These are phyloP conservation scores for Funneliformis mosseae DNA, from an alignment of 192 early-diverging fungal genomes.

Conservation along the genomic window DNA sequence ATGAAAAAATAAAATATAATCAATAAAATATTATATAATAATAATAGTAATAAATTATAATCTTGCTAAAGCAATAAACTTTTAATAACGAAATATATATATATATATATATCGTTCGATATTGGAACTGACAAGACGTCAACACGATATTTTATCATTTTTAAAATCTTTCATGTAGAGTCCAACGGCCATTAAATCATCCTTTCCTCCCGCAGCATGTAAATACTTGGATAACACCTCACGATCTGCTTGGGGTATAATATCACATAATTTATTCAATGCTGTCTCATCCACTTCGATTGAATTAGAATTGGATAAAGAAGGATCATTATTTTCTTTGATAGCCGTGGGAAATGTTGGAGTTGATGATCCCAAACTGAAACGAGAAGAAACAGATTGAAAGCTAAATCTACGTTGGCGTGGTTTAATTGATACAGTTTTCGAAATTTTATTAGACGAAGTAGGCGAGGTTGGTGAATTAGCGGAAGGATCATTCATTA, in stretches of 20 bases:
- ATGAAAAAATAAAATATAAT: no score
- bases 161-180: slow-evolving; percentile 35
- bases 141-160: background rate
- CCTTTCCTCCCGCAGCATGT: slow-evolving; percentile 22
- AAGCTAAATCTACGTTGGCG: slow-evolving; percentile 33
- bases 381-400: slow-evolving; percentile 28
- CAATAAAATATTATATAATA: no score
- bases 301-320: background rate
- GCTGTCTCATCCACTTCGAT: slow-evolving; percentile 14
- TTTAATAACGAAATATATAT: no score
- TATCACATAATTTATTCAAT: slow-evolving; percentile 32
- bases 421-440: background rate
- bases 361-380: slow-evolving; percentile 7
- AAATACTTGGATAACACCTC: slow-evolving; percentile 29
- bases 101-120: no score
- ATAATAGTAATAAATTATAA: no score
- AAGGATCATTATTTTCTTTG: slow-evolving; percentile 7
- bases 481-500: slow-evolving; percentile 11
- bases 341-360: slow-evolving; percentile 3
- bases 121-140: no score
- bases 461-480: slow-evolving; percentile 6
- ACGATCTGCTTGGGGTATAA: slow-evolving; percentile 26
- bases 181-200: slow-evolving; percentile 33
- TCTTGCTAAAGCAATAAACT: no score
- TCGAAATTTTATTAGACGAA: background rate